phyloP scores from a whole-genome alignment of 1,139 yeast genomes.

The Yamadazyma songkhlaensis region DNA sequence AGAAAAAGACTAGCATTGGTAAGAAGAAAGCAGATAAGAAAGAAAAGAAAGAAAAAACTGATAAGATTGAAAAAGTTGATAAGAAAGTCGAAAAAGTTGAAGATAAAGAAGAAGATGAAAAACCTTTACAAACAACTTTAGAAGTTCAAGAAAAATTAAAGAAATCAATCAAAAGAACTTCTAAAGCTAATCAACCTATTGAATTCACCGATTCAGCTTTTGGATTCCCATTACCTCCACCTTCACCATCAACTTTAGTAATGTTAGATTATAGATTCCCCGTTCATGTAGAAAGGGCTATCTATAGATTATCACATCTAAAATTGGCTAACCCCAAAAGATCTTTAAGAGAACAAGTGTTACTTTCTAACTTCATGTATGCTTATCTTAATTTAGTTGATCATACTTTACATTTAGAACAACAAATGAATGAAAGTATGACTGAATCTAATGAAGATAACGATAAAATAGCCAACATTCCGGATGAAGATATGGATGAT shows the following conservation, averaged over 20 bases:
- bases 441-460: conserved; percentile 10
- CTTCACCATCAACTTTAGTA: conserved; percentile 68
- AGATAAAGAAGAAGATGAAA: conserved; percentile 11
- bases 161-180: conserved; percentile 41
- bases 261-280: conserved; percentile 88
- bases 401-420: conserved; percentile 77
- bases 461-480: conserved; percentile 4
- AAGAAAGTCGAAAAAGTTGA: conserved; percentile 1
- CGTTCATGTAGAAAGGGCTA: conserved; percentile 92
- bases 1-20: neutral
- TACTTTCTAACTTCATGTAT: conserved; percentile 94
- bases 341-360: conserved; percentile 86
- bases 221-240: conserved; percentile 82
- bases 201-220: conserved; percentile 79
- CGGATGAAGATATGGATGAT: conserved; percentile 2
- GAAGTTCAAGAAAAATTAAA: conserved; percentile 48
- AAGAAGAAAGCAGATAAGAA: conserved; percentile 3
- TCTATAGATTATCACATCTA: conserved; percentile 85
- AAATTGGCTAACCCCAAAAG: conserved; percentile 92
- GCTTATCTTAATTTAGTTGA: conserved; percentile 93
- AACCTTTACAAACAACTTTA: conserved; percentile 33
- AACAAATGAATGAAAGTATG: conserved; percentile 27
- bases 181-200: conserved; percentile 64
- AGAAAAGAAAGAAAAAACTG: conserved; percentile 8
- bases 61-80: neutral